Evolutionary conservation across 2,329 filamentous ascomycete species (phyloP).

Genomic region (Lecanicillium sp.): DNA sequence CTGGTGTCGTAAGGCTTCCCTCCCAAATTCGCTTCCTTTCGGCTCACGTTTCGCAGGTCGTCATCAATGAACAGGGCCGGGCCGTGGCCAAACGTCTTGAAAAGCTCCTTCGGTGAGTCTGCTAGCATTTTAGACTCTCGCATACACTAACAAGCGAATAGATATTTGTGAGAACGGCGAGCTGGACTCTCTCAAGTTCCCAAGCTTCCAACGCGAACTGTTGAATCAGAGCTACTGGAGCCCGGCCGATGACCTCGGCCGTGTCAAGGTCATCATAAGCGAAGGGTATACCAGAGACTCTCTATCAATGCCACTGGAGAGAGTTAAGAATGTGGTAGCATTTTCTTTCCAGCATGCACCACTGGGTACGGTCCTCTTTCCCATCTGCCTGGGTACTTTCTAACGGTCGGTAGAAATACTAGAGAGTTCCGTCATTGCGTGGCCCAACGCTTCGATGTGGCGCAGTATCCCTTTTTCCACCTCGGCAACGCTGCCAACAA

Average conservation of each 20-base stretch:
- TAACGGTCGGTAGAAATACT: conserved; percentile 50
- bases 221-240: conserved; percentile 67
- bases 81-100: conserved; percentile 45
- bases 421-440: conserved; percentile 68
- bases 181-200: conserved; percentile 61
- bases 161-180: conserved; percentile 52
- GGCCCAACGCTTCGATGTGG: conserved; percentile 72
- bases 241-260: conserved; percentile 62
- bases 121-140: not conserved
- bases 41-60: conserved; percentile 34
- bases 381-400: not conserved
- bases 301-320: conserved; percentile 50
- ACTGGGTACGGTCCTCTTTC: conserved; percentile 46
- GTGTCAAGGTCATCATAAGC: conserved; percentile 70
- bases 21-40: not conserved
- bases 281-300: conserved; percentile 61
- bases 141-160: conserved; percentile 17
- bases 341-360: conserved; percentile 87
- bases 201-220: conserved; percentile 62
- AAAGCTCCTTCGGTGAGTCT: conserved; percentile 36
- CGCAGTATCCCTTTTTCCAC: conserved; percentile 38
- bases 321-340: conserved; percentile 64
- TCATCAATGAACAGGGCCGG: conserved; percentile 47
- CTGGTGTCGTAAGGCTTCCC: conserved; percentile 50
- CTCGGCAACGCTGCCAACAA: conserved; percentile 35